Evolutionary conservation across 2,329 filamentous ascomycete genomes (phyloP).

Genomic region (Colletotrichum sp.): DNA sequence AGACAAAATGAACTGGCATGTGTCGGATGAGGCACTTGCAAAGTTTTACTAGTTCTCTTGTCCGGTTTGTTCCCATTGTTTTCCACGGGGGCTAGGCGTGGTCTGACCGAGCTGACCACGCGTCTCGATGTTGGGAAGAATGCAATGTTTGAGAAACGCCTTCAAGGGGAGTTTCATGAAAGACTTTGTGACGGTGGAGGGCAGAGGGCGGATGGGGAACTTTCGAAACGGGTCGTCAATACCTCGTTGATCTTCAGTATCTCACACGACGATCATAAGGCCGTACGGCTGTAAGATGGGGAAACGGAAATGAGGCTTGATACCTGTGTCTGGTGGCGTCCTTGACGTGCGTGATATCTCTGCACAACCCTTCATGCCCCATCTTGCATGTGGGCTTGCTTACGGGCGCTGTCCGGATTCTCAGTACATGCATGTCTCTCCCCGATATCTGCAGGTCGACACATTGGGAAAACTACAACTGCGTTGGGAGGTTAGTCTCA

Average conservation of each 20-base stretch:
- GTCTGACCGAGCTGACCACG: neutral
- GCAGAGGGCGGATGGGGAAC: neutral
- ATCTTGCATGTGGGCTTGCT: constrained; percentile 6
- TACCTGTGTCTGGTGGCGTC: neutral
- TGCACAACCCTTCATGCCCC: neutral
- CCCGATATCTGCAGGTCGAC: constrained; percentile 4
- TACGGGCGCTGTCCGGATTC: neutral
- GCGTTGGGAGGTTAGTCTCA: neutral
- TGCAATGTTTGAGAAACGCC: neutral
- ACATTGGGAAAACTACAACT: neutral
- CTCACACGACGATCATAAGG: neutral
- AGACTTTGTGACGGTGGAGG: neutral
- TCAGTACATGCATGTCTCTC: constrained; percentile 9
- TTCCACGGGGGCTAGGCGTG: neutral
- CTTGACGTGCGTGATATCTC: neutral
- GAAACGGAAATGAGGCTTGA: neutral
- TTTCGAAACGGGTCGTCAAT: neutral
- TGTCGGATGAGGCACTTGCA: constrained; percentile 15
- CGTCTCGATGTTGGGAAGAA: neutral
- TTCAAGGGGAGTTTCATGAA: neutral
- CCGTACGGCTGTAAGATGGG: neutral
- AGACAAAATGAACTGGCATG: neutral
- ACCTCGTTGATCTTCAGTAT: neutral
- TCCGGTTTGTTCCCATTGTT: constrained; percentile 1
- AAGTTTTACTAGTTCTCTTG: neutral